Base-by-base conservation (phyloP, 129 eudicot genomes). In the Escallonia rubra region DNA sequence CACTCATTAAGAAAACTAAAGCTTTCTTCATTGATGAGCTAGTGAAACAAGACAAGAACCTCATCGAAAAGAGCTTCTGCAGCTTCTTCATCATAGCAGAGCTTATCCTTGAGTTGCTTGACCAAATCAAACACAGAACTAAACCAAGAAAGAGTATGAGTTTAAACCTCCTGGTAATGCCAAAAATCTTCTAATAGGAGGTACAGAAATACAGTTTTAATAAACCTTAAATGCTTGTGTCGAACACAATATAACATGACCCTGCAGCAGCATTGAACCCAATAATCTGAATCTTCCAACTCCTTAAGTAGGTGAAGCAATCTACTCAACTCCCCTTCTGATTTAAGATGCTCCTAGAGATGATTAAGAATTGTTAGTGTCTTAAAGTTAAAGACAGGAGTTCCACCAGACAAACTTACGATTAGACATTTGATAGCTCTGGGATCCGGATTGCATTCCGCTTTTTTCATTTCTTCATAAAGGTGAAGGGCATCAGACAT, bases 101-200 rank as follows among this genome's bases (percentile, higher is more conserved):
- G 76, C 40, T 78, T 79, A 72, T 84, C 80, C 76, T 59, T 75
- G n/a, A 88, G 86, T 82, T 82, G 78, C 82, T 89, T 86, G 53
- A 93, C 87, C 79, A 93, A 80, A 78, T 86, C 90, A 78, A 93
- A 76, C 23, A 90, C 78, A 59, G 86, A 55, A 10, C 96, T 91
- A 74, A 59, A 65, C 57, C 34, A 44, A 69, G 13, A 52, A 4
- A 78, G 74, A 50, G 57, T 11, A 63, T 52, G 38, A 63, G 34
- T 12, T 49, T 48, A 63, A 72, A 41, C 61, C 42, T 11, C 41
- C 40, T 38, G 66, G 58, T 23, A 13, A 73, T 61, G 57, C 7
- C 57, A 48, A 10, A 58, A 11, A 64, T 57, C 59, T 52, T 59
- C 59, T 61, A 42, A 14, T 39, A 66, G 55, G 53, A 54, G 34